Conservation (phyloP, 1,284 basidiomycete genomes). For the Singerocomus rubriflavus region DNA sequence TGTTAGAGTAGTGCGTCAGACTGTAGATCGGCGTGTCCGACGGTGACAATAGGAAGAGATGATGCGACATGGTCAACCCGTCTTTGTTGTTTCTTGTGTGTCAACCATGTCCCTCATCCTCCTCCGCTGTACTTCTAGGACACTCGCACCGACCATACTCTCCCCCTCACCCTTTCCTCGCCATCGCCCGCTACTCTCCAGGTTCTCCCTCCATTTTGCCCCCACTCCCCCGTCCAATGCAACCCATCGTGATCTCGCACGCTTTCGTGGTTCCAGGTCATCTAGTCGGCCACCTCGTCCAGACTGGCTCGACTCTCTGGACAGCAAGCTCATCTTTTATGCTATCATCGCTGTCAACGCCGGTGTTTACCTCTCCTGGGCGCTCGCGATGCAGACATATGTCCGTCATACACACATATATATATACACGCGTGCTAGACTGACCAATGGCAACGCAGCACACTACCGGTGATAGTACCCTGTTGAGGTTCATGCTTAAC, state of each 20-base stretch:
- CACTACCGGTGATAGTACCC: conserved; percentile 44
- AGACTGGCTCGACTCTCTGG: conserved; percentile 39
- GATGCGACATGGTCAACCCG: conserved; percentile 64
- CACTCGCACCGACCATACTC: no score
- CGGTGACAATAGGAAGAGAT: conserved; percentile 77
- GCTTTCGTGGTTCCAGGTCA: conserved; percentile 9
- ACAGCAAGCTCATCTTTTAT: conserved; percentile 40
- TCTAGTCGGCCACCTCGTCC: conserved; percentile 30
- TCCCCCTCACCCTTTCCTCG: background rate
- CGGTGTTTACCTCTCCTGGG: conserved; percentile 43
- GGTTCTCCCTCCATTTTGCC: conserved; percentile 15
- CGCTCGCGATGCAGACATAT: conserved; percentile 35
- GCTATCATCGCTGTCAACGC: conserved; percentile 47
- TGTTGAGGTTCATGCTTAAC: conserved; percentile 56
- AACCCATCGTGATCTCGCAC: conserved; percentile 24
- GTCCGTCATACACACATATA: conserved; percentile 31
- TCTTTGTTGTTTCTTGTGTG: conserved; percentile 16
- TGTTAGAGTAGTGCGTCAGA: conserved; percentile 75
- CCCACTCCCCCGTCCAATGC: conserved; percentile 17
- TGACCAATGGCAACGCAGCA: conserved; percentile 16
- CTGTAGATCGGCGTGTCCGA: conserved; percentile 81
- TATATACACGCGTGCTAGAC: background rate
- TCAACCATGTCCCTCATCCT: conserved; percentile 4
- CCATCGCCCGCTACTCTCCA: conserved; percentile 7
- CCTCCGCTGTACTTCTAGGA: background rate